Base-by-base conservation (phyloP, 2,329 filamentous ascomycete genomes). In the Sarocladiaceae sp. region DNA sequence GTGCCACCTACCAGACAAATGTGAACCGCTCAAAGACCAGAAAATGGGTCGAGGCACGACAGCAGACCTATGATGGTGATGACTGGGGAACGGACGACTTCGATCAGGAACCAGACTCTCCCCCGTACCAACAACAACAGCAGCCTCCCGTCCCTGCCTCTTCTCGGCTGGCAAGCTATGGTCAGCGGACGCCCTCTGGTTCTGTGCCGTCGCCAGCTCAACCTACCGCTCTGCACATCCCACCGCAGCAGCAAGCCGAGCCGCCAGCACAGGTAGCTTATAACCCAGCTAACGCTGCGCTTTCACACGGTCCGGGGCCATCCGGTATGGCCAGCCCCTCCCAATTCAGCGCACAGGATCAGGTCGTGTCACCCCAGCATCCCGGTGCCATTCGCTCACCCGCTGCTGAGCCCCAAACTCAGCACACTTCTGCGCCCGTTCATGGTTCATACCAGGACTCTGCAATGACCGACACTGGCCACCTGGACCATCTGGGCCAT, bases 21-120 rank as follows among this genome's bases (percentile, higher is more conserved):
- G 82, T 96, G 40, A 91, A 87, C 65, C 82, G 91, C 49, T 78
- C 82, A 45, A 95, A 95, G 68, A 96, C 90, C 45, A 86, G 83
- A 66, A 95, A 95, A 76, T 97, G 91, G 91, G 84, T 91, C 29
- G 85, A 95, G 57, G 91, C 91, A 27, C 91, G 90, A 63, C 74
- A 80, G 47, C 82, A 85, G 55, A 86, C 80, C 58, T 97, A 97
- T 58, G 90, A 91, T 56, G 91, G 90, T 50, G 89, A 94, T 56
- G 91, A 95, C 58, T 96, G 91, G 90, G 91, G 88, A 27, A 84
- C 73, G 45, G 76, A 80, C n/a, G 76, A 82, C 24, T 70, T 73
- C 3, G 67, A 80, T 44, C 74, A 78, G 32, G 73, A 75, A 27
- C 55, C 59, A 6, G 65, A 70, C 33, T 61, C 66, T 26, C 61